Conservation (phyloP, 305 asterid species). For the Fraxinus ornus region DNA sequence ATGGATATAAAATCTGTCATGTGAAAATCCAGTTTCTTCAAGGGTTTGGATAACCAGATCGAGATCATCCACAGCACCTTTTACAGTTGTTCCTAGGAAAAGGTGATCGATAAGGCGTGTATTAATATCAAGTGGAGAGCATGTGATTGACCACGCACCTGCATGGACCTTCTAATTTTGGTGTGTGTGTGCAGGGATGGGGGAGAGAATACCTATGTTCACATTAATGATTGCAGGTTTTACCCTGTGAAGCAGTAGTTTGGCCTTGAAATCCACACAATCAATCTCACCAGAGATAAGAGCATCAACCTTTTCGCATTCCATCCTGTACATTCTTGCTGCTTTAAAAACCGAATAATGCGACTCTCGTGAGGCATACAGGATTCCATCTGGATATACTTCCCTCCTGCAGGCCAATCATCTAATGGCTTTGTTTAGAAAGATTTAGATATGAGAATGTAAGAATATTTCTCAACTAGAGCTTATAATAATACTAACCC, state of each 20-base stretch:
- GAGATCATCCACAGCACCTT: constrained; percentile 95
- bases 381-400: constrained; percentile 24
- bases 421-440: not conserved
- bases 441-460: not conserved
- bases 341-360: constrained; percentile 32
- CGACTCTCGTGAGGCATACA: constrained; percentile 32
- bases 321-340: constrained; percentile 34
- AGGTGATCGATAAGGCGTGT: not conserved
- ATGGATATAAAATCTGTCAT: constrained; percentile 79
- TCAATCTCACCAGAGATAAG: constrained; percentile 31
- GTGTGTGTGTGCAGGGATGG: not conserved
- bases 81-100: constrained; percentile 87
- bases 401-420: constrained; percentile 25
- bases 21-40: constrained; percentile 69
- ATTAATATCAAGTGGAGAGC: not conserved
- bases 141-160: not conserved
- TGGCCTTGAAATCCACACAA: constrained; percentile 19
- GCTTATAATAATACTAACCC: constrained; percentile 22
- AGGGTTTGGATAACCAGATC: constrained; percentile 81
- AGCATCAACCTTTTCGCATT: constrained; percentile 9
- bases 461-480: not conserved
- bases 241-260: constrained; percentile 27
- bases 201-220: constrained; percentile 26
- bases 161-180: not conserved
- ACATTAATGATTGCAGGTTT: constrained; percentile 41